A percentile compares a stretch with the other conserved stretches of the same genome.
Conservation (phyloP, 2,329 filamentous ascomycete genomes). For the Onygena corvina region DNA sequence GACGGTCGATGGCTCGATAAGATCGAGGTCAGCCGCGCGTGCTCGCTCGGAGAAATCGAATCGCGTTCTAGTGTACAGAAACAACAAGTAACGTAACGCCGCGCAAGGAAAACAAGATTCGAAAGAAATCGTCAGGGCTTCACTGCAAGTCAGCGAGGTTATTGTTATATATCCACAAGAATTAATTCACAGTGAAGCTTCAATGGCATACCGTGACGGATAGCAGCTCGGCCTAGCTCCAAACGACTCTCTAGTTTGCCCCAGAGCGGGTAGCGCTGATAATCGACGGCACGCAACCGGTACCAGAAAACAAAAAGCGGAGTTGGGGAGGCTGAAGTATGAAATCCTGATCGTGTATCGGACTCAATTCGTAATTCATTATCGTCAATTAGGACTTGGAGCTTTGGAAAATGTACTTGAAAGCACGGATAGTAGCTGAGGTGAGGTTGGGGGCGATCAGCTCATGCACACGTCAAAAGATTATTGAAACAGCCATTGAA, state of each 20-base stretch:
- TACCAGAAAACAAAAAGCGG: not conserved
- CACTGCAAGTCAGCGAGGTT: not conserved
- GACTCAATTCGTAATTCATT: conserved; percentile 7
- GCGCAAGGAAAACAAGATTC: not conserved
- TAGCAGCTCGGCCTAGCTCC: not conserved
- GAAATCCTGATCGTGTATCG: not conserved
- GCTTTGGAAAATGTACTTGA: not conserved
- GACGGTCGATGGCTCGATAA: not conserved
- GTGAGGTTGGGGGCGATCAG: not conserved
- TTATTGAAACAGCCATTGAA: conserved; percentile 7
- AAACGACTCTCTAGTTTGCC: not conserved
- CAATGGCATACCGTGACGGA: not conserved
- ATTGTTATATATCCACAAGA: too few relatives aligned
- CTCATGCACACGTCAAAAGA: not conserved
- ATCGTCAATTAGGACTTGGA: not conserved
- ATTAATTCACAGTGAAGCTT: not conserved
- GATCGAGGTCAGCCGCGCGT: not conserved
- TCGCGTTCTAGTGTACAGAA: not conserved
- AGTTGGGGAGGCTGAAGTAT: not conserved
- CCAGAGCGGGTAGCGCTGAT: not conserved
- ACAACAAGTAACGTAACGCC: not conserved
- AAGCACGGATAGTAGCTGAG: not conserved
- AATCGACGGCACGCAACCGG: not conserved
- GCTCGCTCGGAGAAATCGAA: not conserved
- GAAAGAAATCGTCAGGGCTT: not conserved